These are phyloP conservation scores for Fusarium haematococcum DNA, from an alignment of 2,329 filamentous ascomycete species.

Conservation along the genomic window DNA sequence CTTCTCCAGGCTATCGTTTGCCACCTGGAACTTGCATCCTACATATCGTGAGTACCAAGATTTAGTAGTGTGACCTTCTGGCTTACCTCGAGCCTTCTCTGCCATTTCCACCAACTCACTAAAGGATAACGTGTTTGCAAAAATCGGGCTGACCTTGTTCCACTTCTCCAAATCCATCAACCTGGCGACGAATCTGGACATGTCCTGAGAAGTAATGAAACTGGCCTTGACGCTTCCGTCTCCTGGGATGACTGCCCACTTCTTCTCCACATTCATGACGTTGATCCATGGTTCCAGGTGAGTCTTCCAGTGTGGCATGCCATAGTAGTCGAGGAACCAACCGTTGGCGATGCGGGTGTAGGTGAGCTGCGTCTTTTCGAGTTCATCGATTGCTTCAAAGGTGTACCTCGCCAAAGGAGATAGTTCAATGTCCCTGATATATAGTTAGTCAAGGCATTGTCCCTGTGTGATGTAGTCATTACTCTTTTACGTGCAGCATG, in stretches of 20 bases:
- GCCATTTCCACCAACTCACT: constrained; percentile 22
- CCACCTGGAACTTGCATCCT: constrained; percentile 30
- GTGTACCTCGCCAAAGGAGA: constrained; percentile 36
- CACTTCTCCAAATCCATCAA: constrained; percentile 32
- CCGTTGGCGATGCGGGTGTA: constrained; percentile 39
- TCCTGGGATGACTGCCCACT: constrained; percentile 35
- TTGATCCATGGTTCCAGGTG: constrained; percentile 42
- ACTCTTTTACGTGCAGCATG: constrained; percentile 38
- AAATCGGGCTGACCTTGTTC: constrained; percentile 20
- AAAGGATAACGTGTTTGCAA: constrained; percentile 20
- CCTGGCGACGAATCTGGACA: constrained; percentile 25
- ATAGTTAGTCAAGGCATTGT: neutral
- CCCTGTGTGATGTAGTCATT: accelerated
- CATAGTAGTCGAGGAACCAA: constrained; percentile 45
- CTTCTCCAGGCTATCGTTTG: constrained; percentile 34
- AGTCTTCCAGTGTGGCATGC: constrained; percentile 36
- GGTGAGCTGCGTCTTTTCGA: constrained; percentile 9
- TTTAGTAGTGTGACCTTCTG: accelerated
- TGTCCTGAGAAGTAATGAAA: constrained; percentile 40
- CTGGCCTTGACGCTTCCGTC: constrained; percentile 22
- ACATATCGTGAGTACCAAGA: neutral
- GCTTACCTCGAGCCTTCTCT: constrained; percentile 25
- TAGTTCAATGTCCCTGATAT: constrained; percentile 25
- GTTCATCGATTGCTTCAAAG: constrained; percentile 36
- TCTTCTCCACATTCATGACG: constrained; percentile 37